Conservation (phyloP, 805 yeast species). For the Candida easanensis region DNA sequence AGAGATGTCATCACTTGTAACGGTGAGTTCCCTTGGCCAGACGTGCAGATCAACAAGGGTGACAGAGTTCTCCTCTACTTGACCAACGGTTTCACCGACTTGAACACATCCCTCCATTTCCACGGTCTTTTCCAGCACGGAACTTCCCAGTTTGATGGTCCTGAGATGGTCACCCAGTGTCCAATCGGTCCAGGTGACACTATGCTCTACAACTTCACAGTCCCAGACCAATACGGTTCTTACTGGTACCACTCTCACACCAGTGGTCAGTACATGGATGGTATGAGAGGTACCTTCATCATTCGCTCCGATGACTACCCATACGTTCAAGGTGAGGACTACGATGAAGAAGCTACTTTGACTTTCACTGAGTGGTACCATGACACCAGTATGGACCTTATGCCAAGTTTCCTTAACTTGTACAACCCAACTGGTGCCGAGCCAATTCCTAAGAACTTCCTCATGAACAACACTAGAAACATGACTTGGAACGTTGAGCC, state of each 20-base stretch:
- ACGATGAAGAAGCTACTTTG: slow-evolving; percentile 74
- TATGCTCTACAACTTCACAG: slow-evolving; percentile 83
- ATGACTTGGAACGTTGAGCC: slow-evolving; percentile 80
- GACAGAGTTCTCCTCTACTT: slow-evolving; percentile 73
- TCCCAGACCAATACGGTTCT: slow-evolving; percentile 77
- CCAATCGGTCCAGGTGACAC: slow-evolving; percentile 81
- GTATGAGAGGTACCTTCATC: slow-evolving; percentile 77
- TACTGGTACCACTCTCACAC: slow-evolving; percentile 98
- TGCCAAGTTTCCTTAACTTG: slow-evolving; percentile 55
- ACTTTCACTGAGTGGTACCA: slow-evolving; percentile 90
- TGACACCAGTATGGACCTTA: slow-evolving; percentile 45
- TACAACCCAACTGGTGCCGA: slow-evolving; percentile 98
- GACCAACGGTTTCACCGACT: slow-evolving; percentile 66
- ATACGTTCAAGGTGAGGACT: slow-evolving; percentile 46
- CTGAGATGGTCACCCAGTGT: slow-evolving; percentile 85
- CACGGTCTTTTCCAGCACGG: slow-evolving; percentile 86
- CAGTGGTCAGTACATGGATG: slow-evolving; percentile 88
- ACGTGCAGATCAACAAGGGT: slow-evolving; percentile 68
- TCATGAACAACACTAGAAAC: slow-evolving; percentile 80
- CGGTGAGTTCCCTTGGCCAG: slow-evolving; percentile 81
- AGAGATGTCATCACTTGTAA: slow-evolving; percentile 44
- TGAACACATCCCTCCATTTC: slow-evolving; percentile 76
- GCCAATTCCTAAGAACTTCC: slow-evolving; percentile 82
- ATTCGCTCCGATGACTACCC: slow-evolving; percentile 60
- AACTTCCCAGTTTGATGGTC: slow-evolving; percentile 85